Evolutionary conservation across 805 yeast genomes (phyloP), one percentile per base, ranked within the genome.

Genomic region (Saccharomycopsis fodiens): DNA sequence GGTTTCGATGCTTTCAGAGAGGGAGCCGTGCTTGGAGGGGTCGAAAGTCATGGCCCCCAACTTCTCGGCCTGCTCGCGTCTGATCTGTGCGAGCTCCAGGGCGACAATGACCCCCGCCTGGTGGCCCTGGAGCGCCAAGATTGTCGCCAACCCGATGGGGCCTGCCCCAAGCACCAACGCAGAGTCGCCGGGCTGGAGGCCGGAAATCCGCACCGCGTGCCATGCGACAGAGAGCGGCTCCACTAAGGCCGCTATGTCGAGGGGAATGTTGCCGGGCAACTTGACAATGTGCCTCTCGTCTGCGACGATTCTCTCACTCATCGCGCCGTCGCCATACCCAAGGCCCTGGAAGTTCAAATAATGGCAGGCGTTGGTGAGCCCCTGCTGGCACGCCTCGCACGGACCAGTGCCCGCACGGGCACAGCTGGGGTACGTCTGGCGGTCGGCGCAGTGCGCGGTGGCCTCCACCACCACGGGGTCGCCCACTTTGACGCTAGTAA

Each of bases 391-490:
- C 34, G 74, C 73, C 5, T 60, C 62, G 58, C 85, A 79, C 44
- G 53, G 54, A 4, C 51, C 52, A 21, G 55, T 53, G 22, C 58
- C 50, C 4, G 45, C 51, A 35, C 60, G 53, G 5, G 64, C 59
- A 25, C 46, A 52, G 37, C 74, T 59, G 20, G 27, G 22, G 40
- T 36, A 36, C 4, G 16, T n/a, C 37, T 57, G 52, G 34, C 67
- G 61, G 55, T 76, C 81, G 25, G 57, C 57, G 59, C 85, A 81
- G 34, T 76, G 76, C 29, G 77, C 76, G 1, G 79, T 69, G 4
- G 83, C 79, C 54, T 79, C 85, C 20, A 79, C 72, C 17, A 74
- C 79, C 27, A 81, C 85, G 38, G 72, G 72, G 56, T 77, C 80
- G 12, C 83, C 83, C 2, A 63, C 60, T 51, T 69, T 60, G 22